phyloP scores from a whole-genome alignment of 2,329 filamentous ascomycete genomes.

The Xylaria sp. region DNA sequence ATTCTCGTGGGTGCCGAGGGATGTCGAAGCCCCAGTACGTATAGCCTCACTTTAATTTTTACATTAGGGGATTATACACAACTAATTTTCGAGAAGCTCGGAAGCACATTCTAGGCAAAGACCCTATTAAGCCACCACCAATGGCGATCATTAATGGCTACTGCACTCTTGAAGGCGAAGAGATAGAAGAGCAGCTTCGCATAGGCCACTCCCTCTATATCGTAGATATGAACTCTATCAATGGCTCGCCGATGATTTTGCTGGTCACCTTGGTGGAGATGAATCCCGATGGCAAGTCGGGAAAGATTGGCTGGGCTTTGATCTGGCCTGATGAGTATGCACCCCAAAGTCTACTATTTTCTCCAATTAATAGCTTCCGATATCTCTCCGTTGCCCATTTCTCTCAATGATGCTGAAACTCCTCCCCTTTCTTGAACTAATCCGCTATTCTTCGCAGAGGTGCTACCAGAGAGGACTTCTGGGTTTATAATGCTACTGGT shows the following conservation, averaged over 20 bases:
- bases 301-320: conserved; percentile 39
- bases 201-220: conserved; percentile 49
- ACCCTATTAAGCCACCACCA: conserved; percentile 44
- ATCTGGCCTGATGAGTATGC: conserved; percentile 42
- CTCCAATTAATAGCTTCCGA: neutral
- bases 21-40: conserved; percentile 51
- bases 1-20: conserved; percentile 61
- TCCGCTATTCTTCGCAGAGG: neutral
- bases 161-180: conserved; percentile 42
- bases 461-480: conserved; percentile 71
- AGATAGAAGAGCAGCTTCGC: conserved; percentile 47
- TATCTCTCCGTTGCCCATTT: neutral
- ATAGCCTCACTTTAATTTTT: conserved; percentile 4
- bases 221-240: conserved; percentile 37
- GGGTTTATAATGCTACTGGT: conserved; percentile 68
- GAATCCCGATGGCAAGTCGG: conserved; percentile 40
- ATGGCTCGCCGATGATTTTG: conserved; percentile 37
- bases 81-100: conserved; percentile 43
- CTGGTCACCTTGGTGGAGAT: conserved; percentile 42
- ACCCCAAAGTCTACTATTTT: neutral
- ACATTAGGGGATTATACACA: neutral
- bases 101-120: conserved; percentile 46
- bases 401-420: neutral
- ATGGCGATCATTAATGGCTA: conserved; percentile 46
- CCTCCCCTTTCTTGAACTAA: neutral